These are phyloP conservation scores for Cyclotella sp. DNA, from an alignment of 108 stramenopile species.

Conservation along the genomic window DNA sequence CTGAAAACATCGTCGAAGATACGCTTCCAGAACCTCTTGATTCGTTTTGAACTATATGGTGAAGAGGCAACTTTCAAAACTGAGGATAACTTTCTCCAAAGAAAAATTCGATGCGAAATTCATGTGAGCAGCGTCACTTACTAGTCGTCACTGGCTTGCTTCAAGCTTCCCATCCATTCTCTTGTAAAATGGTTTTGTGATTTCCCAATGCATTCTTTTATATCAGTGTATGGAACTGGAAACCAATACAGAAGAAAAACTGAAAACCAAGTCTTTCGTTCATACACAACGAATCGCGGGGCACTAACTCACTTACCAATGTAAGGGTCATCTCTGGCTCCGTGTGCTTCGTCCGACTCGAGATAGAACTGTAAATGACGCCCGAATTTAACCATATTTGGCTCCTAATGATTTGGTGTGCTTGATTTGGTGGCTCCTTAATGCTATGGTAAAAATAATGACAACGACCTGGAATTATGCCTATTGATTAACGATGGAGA, in stretches of 20 bases:
- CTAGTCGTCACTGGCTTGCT: slow-evolving; percentile 48
- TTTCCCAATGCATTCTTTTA: slow-evolving; percentile 45
- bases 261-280: background rate
- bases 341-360: slow-evolving; percentile 42
- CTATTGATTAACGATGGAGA: too few relatives aligned
- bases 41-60: slow-evolving; percentile 5
- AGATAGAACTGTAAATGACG: slow-evolving; percentile 54
- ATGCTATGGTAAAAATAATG: too few relatives aligned
- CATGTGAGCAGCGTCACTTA: background rate
- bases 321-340: slow-evolving; percentile 25
- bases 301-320: slow-evolving; percentile 9
- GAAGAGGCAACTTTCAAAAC: background rate
- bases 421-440: background rate
- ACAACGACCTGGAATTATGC: too few relatives aligned
- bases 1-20: slow-evolving; percentile 47
- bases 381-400: slow-evolving; percentile 42
- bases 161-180: slow-evolving; percentile 31
- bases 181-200: slow-evolving; percentile 33
- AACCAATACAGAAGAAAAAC: background rate
- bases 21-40: slow-evolving; percentile 37
- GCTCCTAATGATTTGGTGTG: background rate
- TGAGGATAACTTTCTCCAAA: background rate
- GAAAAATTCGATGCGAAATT: background rate
- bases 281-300: background rate
- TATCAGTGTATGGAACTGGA: slow-evolving; percentile 52